Percentiles rank a stretch among this genome's conserved stretches.
Evolutionary conservation across 768 basidiomycete species (phyloP).

Genomic region (Lentinus brumalis): DNA sequence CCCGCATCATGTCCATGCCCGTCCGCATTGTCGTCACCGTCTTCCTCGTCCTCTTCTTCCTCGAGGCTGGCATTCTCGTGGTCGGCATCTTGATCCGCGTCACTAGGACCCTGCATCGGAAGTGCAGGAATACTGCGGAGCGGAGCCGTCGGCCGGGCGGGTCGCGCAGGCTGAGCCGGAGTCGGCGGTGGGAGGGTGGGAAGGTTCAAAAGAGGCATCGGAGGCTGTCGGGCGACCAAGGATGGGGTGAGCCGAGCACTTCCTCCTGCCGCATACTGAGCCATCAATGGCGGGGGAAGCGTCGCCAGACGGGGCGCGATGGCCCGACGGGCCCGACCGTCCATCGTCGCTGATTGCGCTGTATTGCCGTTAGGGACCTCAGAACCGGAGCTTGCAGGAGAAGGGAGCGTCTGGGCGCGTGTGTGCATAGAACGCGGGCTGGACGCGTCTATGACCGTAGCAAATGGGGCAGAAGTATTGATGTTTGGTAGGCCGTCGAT

Average conservation of each 20-base stretch:
- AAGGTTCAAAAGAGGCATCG: conserved; percentile 50
- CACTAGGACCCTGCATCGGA: conserved; percentile 43
- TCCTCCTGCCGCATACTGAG: conserved; percentile 35
- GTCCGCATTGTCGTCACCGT: conserved; percentile 25
- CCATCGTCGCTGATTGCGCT: neutral
- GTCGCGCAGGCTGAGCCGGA: conserved; percentile 22
- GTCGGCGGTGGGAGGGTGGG: conserved; percentile 46
- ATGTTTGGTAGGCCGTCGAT: conserved; percentile 3
- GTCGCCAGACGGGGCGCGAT: conserved; percentile 31
- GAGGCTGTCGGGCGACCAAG: conserved; percentile 43
- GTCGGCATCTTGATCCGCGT: conserved; percentile 31
- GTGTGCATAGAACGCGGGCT: neutral
- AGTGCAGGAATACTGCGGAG: conserved; percentile 60
- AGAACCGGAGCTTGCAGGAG: neutral
- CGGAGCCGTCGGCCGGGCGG: conserved; percentile 31
- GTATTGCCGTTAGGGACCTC: neutral
- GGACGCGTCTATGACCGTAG: neutral
- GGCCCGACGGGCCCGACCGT: conserved; percentile 7
- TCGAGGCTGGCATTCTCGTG: conserved; percentile 32
- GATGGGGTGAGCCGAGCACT: conserved; percentile 48
- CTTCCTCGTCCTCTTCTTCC: conserved; percentile 37
- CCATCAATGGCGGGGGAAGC: conserved; percentile 33
- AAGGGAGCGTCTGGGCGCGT: conserved; percentile 10
- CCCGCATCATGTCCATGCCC: conserved; percentile 34
- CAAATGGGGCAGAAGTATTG: neutral